phyloP scores from a whole-genome alignment of 179 eudicot species.

The Beta corolliflora region DNA sequence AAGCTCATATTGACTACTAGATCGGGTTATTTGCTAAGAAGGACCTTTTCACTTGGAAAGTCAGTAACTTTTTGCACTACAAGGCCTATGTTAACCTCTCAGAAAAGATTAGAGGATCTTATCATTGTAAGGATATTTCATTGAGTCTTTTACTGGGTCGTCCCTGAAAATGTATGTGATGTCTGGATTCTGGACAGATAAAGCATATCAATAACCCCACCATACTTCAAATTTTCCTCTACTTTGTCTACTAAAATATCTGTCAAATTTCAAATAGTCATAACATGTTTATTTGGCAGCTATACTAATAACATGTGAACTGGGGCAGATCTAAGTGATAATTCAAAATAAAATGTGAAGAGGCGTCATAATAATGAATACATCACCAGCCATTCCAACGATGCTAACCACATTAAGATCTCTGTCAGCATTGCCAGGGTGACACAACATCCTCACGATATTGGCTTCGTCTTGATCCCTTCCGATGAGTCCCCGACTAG shows the following conservation, averaged over 20 bases:
- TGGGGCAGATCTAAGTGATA: neutral
- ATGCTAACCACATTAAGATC: conserved; percentile 25
- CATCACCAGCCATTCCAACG: conserved; percentile 34
- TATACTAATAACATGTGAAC: neutral
- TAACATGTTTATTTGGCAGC: too few species aligned
- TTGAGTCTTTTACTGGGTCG: neutral
- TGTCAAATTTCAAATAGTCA: neutral
- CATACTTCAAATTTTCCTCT: neutral
- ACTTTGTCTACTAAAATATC: neutral
- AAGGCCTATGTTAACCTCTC: too few species aligned
- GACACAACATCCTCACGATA: conserved; percentile 12
- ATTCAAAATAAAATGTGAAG: neutral
- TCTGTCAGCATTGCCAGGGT: neutral
- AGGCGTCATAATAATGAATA: neutral
- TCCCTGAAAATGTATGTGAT: neutral
- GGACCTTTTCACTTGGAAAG: too few species aligned
- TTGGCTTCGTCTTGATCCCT: conserved; percentile 28
- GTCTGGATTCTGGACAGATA: neutral
- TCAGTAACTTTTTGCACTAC: too few species aligned
- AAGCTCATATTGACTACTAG: too few species aligned
- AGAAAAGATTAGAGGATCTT: too few species aligned
- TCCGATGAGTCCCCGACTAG: conserved; percentile 23
- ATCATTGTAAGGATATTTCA: neutral
- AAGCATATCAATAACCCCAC: neutral
- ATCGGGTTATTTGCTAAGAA: too few species aligned